Conservation (phyloP, 208 protist genomes). For the Herpetomonas samuelpessoai region DNA sequence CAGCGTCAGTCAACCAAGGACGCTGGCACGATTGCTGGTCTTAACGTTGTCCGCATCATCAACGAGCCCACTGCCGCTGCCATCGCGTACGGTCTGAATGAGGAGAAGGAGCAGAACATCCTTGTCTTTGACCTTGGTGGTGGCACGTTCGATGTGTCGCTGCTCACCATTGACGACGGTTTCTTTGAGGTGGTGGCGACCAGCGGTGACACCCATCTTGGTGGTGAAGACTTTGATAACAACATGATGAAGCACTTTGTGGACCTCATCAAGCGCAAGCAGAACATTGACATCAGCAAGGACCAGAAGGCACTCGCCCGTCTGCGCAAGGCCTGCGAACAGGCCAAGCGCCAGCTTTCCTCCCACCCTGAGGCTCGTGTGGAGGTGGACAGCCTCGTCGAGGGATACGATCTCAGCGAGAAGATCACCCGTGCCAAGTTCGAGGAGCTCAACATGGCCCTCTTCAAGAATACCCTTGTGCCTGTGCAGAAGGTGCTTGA, state of each 20-base stretch:
- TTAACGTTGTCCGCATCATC: slow-evolving; percentile 96
- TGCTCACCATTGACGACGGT: slow-evolving; percentile 97
- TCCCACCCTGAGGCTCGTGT: slow-evolving; percentile 82
- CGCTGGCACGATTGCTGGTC: slow-evolving; percentile 95
- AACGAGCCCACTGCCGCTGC: slow-evolving; percentile 98
- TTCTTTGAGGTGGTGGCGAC: slow-evolving; percentile 99
- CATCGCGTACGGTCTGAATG: slow-evolving; percentile 97
- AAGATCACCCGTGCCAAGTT: slow-evolving; percentile 96
- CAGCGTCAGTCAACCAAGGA: slow-evolving; percentile 98
- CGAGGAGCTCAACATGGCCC: slow-evolving; percentile 96
- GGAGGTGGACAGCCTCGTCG: slow-evolving; percentile 95
- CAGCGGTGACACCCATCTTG: slow-evolving; percentile 98
- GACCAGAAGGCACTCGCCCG: slow-evolving; percentile 58
- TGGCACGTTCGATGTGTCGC: slow-evolving; percentile 96
- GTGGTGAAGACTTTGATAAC: slow-evolving; percentile 97
- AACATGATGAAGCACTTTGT: slow-evolving; percentile 53
- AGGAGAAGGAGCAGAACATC: slow-evolving; percentile 80
- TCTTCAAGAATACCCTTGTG: slow-evolving; percentile 95
- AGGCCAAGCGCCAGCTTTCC: slow-evolving; percentile 79
- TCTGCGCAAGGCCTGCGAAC: slow-evolving; percentile 61
- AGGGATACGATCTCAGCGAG: slow-evolving; percentile 96
- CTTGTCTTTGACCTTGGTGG: slow-evolving; percentile 97
- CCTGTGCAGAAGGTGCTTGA: slow-evolving; percentile 95
- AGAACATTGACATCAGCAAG: slow-evolving; percentile 47
- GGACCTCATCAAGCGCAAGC: slow-evolving; percentile 38